These are phyloP conservation scores for Xylariales sp. DNA, from an alignment of 2,329 filamentous ascomycete species.

Conservation along the genomic window DNA sequence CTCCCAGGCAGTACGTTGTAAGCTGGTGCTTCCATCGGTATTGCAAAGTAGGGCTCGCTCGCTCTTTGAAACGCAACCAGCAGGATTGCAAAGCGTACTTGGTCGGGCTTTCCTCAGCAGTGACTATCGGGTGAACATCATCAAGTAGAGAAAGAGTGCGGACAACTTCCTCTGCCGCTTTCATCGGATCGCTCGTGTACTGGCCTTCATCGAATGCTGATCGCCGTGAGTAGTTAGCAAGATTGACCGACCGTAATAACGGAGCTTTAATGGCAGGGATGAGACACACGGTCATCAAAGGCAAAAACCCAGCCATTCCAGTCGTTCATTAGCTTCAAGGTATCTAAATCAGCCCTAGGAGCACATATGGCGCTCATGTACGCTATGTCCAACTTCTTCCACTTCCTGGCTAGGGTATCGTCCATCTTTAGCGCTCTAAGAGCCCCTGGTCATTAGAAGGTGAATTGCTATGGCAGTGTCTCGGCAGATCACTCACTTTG, in stretches of 20 bases:
- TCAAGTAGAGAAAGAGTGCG: conserved; percentile 13
- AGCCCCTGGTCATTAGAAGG: background rate
- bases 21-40: conserved; percentile 4
- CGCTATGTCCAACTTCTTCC: conserved; percentile 2
- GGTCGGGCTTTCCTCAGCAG: conserved; percentile 12
- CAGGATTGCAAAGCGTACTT: conserved; percentile 16
- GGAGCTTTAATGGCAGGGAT: background rate
- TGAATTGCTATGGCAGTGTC: background rate
- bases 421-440: background rate
- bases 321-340: conserved; percentile 5
- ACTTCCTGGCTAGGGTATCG: background rate
- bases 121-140: conserved; percentile 13
- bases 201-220: conserved; percentile 21
- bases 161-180: conserved; percentile 14
- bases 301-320: conserved; percentile 6
- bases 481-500: background rate
- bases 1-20: background rate
- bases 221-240: background rate
- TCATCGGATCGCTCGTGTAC: conserved; percentile 14
- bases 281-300: conserved; percentile 2
- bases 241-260: too few species aligned
- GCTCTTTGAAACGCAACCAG: conserved; percentile 8
- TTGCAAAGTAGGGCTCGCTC: conserved; percentile 1
- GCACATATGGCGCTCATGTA: conserved; percentile 4
- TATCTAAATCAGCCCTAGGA: background rate